These are phyloP conservation scores for Acacia acuminata DNA, from an alignment of 306 rosid species.

Conservation along the genomic window DNA sequence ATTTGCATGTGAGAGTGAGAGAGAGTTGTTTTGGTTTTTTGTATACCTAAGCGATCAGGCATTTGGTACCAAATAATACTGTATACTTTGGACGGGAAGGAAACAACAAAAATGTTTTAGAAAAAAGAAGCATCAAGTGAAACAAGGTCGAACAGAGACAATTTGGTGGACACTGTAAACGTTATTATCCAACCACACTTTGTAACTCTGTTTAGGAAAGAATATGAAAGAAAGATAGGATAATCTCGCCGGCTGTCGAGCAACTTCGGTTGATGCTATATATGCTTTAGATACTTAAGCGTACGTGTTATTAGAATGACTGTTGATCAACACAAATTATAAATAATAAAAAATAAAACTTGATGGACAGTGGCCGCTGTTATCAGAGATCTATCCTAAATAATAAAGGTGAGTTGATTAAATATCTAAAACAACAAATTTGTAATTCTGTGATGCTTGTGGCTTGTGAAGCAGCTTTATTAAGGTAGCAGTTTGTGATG, in stretches of 20 bases:
- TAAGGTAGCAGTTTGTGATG: conserved; percentile 17
- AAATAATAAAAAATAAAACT: background rate
- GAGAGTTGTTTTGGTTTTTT: background rate
- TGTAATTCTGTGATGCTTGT: conserved; percentile 15
- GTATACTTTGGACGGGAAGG: background rate
- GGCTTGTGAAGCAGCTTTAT: conserved; percentile 32
- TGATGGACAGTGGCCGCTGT: background rate
- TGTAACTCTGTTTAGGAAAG: background rate
- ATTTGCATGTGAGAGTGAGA: background rate
- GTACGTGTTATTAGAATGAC: background rate
- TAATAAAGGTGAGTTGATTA: background rate
- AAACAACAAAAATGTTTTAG: background rate
- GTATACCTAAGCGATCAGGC: background rate
- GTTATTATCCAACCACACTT: background rate
- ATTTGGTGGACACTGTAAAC: background rate
- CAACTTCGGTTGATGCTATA: too few relatives aligned
- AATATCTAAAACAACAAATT: conserved; percentile 18
- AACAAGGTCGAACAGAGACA: background rate
- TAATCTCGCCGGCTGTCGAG: too few relatives aligned
- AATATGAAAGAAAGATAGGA: background rate
- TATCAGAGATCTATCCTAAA: background rate
- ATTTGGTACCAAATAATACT: background rate
- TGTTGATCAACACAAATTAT: background rate
- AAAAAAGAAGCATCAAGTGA: background rate
- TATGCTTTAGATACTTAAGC: background rate